phyloP scores from a whole-genome alignment of 345 rosid species.

The Lenwebbia sp. region DNA sequence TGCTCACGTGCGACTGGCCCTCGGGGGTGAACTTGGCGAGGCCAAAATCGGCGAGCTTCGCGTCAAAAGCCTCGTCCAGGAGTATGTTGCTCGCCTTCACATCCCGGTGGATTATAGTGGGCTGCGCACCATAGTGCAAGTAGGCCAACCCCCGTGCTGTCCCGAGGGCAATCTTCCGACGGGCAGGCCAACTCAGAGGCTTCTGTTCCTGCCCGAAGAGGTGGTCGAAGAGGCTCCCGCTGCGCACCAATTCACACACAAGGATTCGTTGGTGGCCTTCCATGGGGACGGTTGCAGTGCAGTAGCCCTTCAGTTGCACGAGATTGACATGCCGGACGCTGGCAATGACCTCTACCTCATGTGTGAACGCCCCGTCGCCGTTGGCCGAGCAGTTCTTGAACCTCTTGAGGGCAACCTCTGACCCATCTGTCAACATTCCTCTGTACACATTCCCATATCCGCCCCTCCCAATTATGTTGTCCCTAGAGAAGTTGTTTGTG shows the following conservation, averaged over 20 bases:
- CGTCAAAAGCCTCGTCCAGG: constrained; percentile 60
- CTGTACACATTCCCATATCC: constrained; percentile 83
- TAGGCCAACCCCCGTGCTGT: constrained; percentile 75
- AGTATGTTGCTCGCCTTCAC: constrained; percentile 80
- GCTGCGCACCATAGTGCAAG: constrained; percentile 68
- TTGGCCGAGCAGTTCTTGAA: constrained; percentile 71
- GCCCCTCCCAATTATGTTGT: constrained; percentile 66
- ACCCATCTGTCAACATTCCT: constrained; percentile 53
- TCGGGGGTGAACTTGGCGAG: constrained; percentile 74
- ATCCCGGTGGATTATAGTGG: constrained; percentile 64
- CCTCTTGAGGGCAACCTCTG: constrained; percentile 77
- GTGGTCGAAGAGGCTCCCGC: constrained; percentile 72
- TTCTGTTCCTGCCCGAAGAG: constrained; percentile 34
- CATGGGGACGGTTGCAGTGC: constrained; percentile 45
- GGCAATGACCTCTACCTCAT: constrained; percentile 82
- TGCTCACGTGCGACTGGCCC: constrained; percentile 74
- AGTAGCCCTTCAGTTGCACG: constrained; percentile 66
- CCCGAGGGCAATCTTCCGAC: constrained; percentile 70
- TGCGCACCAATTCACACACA: constrained; percentile 61
- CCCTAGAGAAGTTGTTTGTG: constrained; percentile 56
- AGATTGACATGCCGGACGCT: constrained; percentile 81
- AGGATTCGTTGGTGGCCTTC: constrained; percentile 92
- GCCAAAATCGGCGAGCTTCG: constrained; percentile 80
- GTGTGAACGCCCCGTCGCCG: constrained; percentile 49
- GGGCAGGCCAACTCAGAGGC: constrained; percentile 58